A percentile compares a stretch with the other conserved stretches of the same genome.
These are phyloP conservation scores for Citrullus mucosospermus DNA, from an alignment of 306 rosid genomes.

Conservation along the genomic window DNA sequence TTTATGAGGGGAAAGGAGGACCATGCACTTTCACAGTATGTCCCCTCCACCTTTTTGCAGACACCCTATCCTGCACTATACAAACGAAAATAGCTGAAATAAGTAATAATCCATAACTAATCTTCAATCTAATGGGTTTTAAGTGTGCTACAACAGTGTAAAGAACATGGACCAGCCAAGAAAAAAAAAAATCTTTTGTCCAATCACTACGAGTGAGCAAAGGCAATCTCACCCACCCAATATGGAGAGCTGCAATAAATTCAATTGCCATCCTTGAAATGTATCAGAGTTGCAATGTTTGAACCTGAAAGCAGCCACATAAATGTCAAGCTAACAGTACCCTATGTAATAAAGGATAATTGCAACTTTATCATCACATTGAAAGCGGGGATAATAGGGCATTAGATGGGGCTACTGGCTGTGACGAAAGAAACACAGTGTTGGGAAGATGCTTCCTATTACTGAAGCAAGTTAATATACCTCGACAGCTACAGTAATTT, in stretches of 20 bases:
- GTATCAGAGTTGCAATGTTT: background rate
- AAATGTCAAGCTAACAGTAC: constrained; percentile 3
- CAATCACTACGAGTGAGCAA: background rate
- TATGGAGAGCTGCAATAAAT: background rate
- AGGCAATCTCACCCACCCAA: background rate
- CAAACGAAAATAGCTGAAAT: background rate
- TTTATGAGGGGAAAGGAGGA: constrained; percentile 8
- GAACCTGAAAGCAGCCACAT: constrained; percentile 5
- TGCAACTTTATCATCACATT: constrained; percentile 5
- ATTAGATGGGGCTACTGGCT: constrained; percentile 3
- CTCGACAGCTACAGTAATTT: background rate
- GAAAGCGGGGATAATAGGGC: background rate
- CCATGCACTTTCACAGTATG: constrained; percentile 1
- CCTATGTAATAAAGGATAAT: constrained; percentile 4
- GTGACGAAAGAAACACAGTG: constrained; percentile 6
- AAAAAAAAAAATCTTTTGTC: background rate
- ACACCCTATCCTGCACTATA: background rate
- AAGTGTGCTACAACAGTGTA: background rate
- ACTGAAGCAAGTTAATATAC: constrained; percentile 1
- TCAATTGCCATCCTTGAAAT: background rate
- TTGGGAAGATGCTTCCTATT: constrained; percentile 9
- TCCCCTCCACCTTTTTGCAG: constrained; percentile 1
- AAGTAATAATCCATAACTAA: background rate
- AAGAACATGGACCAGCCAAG: background rate
- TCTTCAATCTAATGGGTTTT: background rate